Percentiles rank a stretch among this genome's conserved stretches.
Evolutionary conservation across 1,139 yeast species (phyloP).

Genomic region (Debaryomycetaceae sp.): DNA sequence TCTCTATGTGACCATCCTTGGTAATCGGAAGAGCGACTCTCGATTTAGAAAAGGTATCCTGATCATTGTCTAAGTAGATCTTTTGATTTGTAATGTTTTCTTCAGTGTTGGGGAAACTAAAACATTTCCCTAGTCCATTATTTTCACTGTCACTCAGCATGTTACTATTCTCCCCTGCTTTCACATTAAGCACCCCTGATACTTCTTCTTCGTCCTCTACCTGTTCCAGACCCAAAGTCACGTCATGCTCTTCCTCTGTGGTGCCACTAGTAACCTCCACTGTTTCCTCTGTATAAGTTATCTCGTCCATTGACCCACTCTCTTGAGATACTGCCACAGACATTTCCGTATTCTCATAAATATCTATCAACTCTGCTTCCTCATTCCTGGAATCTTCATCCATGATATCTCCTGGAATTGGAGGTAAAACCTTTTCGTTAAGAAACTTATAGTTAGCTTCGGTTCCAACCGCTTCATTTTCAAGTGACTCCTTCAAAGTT

Average conservation of each 20-base stretch:
- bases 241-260: background rate
- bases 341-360: background rate
- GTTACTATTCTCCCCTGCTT: background rate
- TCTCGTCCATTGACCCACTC: background rate
- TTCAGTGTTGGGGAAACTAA: slow-evolving; percentile 37
- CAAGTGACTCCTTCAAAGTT: background rate
- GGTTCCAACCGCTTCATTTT: background rate
- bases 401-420: background rate
- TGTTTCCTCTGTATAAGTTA: background rate
- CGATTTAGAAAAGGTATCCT: slow-evolving; percentile 3
- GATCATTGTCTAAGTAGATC: slow-evolving; percentile 11
- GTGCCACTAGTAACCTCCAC: background rate
- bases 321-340: background rate
- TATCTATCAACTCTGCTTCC: background rate
- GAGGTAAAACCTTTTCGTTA: background rate
- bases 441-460: too few species aligned
- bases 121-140: slow-evolving; percentile 32
- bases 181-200: background rate
- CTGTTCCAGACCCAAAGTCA: background rate
- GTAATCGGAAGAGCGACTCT: slow-evolving; percentile 6
- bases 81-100: slow-evolving; percentile 33
- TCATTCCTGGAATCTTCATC: background rate
- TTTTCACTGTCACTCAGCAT: slow-evolving; percentile 19
- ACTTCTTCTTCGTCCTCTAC: background rate
- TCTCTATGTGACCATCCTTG: slow-evolving; percentile 38